phyloP scores from a whole-genome alignment of 257 asterid genomes.

The Solanum bulbocastanum region DNA sequence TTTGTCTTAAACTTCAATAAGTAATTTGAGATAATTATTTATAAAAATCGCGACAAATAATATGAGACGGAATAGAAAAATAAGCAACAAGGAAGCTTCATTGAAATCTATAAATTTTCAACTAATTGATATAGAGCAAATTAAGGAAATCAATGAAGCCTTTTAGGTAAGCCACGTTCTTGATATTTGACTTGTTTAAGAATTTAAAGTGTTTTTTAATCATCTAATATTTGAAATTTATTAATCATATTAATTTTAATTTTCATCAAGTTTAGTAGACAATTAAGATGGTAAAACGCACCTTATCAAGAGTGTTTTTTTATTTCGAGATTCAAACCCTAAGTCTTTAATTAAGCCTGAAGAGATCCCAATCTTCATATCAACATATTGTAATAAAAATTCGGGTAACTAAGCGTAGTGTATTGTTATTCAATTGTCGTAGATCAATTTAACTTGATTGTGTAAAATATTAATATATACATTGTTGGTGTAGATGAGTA shows the following conservation, averaged over 20 bases:
- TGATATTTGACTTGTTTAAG: background rate
- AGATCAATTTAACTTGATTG: background rate
- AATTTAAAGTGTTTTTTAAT: background rate
- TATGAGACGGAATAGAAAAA: background rate
- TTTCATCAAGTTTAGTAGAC: background rate
- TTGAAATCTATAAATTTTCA: conserved; percentile 13
- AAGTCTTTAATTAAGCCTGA: background rate
- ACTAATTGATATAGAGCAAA: conserved; percentile 11
- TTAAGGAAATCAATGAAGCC: conserved; percentile 27
- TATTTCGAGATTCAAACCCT: background rate
- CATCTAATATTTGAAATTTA: background rate
- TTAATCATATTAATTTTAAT: background rate
- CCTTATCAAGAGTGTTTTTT: background rate
- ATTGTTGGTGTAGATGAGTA: background rate
- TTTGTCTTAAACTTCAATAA: background rate
- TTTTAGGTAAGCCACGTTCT: background rate
- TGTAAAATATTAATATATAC: background rate
- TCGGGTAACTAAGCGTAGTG: background rate
- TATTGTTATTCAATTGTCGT: background rate
- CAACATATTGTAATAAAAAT: background rate
- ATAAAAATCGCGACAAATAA: background rate
- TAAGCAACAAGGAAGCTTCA: background rate
- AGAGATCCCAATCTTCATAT: background rate
- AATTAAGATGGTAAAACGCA: background rate
- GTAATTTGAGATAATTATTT: background rate